Evolutionary conservation across 768 basidiomycete species (phyloP), one percentile per base, ranked within the genome.

Genomic region (Gloeostereum incarnatum): DNA sequence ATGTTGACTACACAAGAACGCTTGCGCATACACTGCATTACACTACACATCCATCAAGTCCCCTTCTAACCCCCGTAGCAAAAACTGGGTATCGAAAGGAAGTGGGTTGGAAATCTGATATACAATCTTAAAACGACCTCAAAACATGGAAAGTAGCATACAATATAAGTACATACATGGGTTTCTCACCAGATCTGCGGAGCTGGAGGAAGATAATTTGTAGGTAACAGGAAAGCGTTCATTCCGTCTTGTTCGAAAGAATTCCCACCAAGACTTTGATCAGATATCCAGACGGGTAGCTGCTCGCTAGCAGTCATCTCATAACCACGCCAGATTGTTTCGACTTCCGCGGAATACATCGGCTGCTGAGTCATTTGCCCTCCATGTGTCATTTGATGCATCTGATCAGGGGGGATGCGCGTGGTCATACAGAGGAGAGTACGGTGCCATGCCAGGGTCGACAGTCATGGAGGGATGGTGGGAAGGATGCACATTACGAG

Each of bases 221-320:
- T 58, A 11, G 87, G 87, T 25, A 90, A 66, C 33, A 90, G 63
- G 60, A 89, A 89, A 3, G 87, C 84, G 50, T 90, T 83, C 64
- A 90, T 85, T 45, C 88, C 87, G 49, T 83, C 73, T 55, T 86
- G 83, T 22, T 77, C 70, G 58, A 87, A 83, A 6, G 77, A 72
- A 49, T 63, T 73, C 35, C 83, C 86, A 31, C 86, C 87, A 2
- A 89, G 59, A 47, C 71, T 85, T 55, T 85, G 81, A 55, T 90
- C 87, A 24, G 85, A 84, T 31, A 89, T 76, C 86, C 86, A 90
- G 19, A 89, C 78, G 14, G 87, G 86, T 7, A 87, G 63, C 48
- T 86, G 83, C 50, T 86, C 83, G 42, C 66, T 78, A 9, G 81
- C 62, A 16, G 77, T 78, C 56, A 69, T 66, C 53, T 84, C 82